phyloP scores from a whole-genome alignment of 257 asterid species.

The Thymus mandschuricus region DNA sequence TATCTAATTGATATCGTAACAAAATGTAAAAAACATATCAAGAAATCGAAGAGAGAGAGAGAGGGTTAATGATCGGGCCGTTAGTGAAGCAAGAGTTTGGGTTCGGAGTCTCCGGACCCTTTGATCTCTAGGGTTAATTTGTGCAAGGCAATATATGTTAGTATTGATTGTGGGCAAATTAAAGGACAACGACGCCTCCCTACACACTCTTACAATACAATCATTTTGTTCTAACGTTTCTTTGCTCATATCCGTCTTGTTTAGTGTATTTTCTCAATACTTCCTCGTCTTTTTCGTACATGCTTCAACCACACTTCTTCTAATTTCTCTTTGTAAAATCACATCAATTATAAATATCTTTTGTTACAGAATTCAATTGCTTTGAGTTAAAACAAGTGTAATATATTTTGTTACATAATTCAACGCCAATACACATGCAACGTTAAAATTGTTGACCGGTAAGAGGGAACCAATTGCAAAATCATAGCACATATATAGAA shows the following conservation, averaged over 20 bases:
- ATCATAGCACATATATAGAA: no score
- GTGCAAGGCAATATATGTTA: slow-evolving; percentile 10
- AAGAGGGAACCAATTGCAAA: not conserved
- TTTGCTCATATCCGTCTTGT: not conserved
- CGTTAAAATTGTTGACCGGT: not conserved
- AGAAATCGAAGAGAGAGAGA: no score
- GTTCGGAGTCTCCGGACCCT: no score
- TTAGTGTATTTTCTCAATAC: not conserved
- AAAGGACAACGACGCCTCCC: slow-evolving; percentile 47
- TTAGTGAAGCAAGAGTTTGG: no score
- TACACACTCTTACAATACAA: slow-evolving; percentile 38
- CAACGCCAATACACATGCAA: not conserved
- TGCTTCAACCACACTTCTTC: not conserved
- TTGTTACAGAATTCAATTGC: not conserved
- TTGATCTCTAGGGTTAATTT: no score
- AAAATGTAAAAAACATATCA: no score
- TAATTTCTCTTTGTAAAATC: not conserved
- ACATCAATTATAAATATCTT: not conserved
- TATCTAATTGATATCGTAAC: no score
- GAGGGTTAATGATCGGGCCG: no score
- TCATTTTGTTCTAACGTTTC: slow-evolving; percentile 25
- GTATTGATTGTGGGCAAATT: slow-evolving; percentile 47
- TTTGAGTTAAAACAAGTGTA: no score
- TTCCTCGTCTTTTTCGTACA: slow-evolving; percentile 32
- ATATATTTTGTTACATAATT: not conserved